phyloP scores from a whole-genome alignment of 2,329 filamentous ascomycete genomes.

The Apiospora koreana region DNA sequence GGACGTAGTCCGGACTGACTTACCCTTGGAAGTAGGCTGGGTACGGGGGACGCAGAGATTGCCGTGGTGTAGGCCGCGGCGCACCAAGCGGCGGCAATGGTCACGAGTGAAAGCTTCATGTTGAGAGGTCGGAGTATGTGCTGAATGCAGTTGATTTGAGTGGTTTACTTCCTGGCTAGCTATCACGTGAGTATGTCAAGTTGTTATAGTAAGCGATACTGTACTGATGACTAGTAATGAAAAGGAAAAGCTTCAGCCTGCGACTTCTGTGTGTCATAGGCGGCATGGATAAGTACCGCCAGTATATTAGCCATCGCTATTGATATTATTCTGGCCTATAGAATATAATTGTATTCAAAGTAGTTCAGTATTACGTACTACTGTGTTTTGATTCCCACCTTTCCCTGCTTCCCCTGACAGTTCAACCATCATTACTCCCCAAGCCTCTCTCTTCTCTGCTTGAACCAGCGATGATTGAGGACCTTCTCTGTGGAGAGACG shows the following conservation, averaged over 20 bases:
- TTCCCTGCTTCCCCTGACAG: not conserved
- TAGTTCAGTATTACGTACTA: too few relatives aligned
- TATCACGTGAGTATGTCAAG: too few relatives aligned
- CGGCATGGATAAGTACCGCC: not conserved
- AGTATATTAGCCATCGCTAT: too few relatives aligned
- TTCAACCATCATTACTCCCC: not conserved
- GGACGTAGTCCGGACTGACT: not conserved
- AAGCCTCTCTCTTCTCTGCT: not conserved
- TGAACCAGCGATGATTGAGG: not conserved
- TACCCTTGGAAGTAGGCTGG: too few relatives aligned
- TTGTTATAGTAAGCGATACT: not conserved
- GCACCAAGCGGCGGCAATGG: not conserved
- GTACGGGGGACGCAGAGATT: not conserved
- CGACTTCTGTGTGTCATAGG: not conserved
- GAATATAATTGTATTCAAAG: too few relatives aligned
- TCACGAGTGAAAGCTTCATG: not conserved
- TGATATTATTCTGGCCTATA: too few relatives aligned
- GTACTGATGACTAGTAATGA: too few relatives aligned
- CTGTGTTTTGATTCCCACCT: not conserved
- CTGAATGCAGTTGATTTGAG: not conserved
- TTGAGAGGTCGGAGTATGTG: not conserved
- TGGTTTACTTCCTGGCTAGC: not conserved
- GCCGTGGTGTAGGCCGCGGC: not conserved
- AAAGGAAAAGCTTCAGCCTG: not conserved
- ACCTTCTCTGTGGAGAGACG: not conserved